Conservation (phyloP, 2,329 filamentous ascomycete genomes). For the Trichophyton simii region DNA sequence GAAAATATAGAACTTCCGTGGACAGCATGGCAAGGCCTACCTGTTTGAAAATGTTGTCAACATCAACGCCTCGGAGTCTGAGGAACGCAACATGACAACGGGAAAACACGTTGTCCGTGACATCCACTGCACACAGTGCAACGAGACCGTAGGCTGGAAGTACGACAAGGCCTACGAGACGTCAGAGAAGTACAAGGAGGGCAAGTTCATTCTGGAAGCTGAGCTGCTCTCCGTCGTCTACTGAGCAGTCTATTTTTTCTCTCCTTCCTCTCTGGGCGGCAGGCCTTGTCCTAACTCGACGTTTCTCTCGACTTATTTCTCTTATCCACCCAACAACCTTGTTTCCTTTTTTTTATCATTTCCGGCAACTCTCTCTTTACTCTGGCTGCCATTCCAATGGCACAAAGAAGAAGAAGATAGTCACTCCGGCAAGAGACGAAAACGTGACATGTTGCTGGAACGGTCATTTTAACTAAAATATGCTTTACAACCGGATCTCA, state of each 20-base stretch:
- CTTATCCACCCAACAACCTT: neutral
- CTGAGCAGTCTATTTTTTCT: constrained; percentile 18
- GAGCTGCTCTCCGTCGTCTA: constrained; percentile 77
- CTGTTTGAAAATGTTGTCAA: constrained; percentile 94
- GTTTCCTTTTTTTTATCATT: neutral
- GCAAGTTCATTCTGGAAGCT: constrained; percentile 91
- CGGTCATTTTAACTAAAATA: neutral
- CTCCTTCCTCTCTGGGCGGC: neutral
- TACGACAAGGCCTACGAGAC: constrained; percentile 94
- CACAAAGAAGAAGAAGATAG: neutral
- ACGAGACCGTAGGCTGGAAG: constrained; percentile 91
- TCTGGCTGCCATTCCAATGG: neutral
- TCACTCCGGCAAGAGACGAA: neutral
- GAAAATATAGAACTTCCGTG: constrained; percentile 71
- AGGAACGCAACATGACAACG: constrained; percentile 95
- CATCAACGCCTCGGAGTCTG: constrained; percentile 64
- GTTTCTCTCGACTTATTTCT: neutral
- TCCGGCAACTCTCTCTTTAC: neutral
- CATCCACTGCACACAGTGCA: constrained; percentile 82
- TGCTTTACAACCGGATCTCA: neutral
- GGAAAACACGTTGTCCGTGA: constrained; percentile 89
- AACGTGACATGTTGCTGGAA: neutral
- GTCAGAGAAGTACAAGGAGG: constrained; percentile 96
- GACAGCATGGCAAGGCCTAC: constrained; percentile 95
- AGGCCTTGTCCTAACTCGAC: neutral